Conservation (phyloP, 192 early-diverging fungal species). For the Entomortierella lignicola region DNA sequence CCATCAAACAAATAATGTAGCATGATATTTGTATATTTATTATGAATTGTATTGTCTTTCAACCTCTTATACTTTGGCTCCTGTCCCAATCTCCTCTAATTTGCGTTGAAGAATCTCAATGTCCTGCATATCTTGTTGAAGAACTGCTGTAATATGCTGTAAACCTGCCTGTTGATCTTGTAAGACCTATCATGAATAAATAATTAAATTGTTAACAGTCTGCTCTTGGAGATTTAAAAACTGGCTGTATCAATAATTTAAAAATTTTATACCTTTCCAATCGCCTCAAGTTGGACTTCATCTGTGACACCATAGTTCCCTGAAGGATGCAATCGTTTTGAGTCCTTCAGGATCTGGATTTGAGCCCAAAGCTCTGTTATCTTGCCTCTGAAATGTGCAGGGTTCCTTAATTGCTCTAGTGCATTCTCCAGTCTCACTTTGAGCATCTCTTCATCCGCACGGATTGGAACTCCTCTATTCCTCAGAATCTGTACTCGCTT, state of each 20-base stretch:
- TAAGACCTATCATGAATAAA: slow-evolving; percentile 46
- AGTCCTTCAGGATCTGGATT: slow-evolving; percentile 76
- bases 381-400: slow-evolving; percentile 84
- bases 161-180: slow-evolving; percentile 76
- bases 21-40: too few relatives aligned
- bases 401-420: slow-evolving; percentile 77
- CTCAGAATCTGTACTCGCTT: slow-evolving; percentile 86
- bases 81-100: slow-evolving; percentile 36
- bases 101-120: slow-evolving; percentile 57
- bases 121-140: slow-evolving; percentile 69
- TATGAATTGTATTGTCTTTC: too few relatives aligned
- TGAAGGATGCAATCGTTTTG: slow-evolving; percentile 49
- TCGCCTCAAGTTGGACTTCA: slow-evolving; percentile 66
- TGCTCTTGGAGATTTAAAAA: too few relatives aligned
- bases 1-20: too few relatives aligned
- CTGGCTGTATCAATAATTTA: not conserved
- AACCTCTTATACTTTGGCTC: slow-evolving; percentile 19
- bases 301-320: slow-evolving; percentile 66
- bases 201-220: not conserved
- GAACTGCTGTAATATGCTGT: slow-evolving; percentile 70
- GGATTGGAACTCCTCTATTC: slow-evolving; percentile 83
- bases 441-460: slow-evolving; percentile 86
- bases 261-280: slow-evolving; percentile 55
- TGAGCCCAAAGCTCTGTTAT: slow-evolving; percentile 88
- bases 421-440: slow-evolving; percentile 80